Conservation (phyloP, 441 rosid species). For the Geranium incanum region DNA sequence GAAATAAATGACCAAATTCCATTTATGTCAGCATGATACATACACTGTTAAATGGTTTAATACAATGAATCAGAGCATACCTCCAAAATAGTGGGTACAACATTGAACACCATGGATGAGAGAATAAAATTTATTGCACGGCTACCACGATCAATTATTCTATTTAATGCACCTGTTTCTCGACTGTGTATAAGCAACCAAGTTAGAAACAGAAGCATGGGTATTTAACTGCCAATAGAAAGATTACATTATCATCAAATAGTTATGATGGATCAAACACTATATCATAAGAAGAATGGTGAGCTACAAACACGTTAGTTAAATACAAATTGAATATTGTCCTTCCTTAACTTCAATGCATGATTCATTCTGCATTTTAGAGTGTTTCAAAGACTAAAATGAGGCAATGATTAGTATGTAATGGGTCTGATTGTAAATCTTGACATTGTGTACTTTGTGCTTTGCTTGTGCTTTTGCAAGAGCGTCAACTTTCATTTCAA, state of each 20-base stretch:
- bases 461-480: not conserved
- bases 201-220: conserved; percentile 20
- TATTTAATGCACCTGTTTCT: conserved; percentile 80
- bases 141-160: conserved; percentile 90
- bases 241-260: not conserved
- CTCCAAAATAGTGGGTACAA: conserved; percentile 85
- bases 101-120: conserved; percentile 81
- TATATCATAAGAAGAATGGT: not conserved
- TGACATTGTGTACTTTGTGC: not conserved
- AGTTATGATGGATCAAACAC: not conserved
- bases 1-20: conserved; percentile 13
- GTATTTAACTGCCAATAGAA: conserved; percentile 8
- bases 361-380: not conserved
- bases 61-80: conserved; percentile 33
- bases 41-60: conserved; percentile 16
- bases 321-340: not conserved
- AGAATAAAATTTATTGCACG: conserved; percentile 82
- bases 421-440: not conserved
- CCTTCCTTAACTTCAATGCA: not conserved
- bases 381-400: not conserved
- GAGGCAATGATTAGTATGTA: not conserved
- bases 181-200: conserved; percentile 46
- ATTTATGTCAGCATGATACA: conserved; percentile 13
- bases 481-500: not conserved
- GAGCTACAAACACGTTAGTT: not conserved